A percentile compares a stretch with the other conserved stretches of the same genome.
Conservation (phyloP, 495 filamentous ascomycete species). For the Filosporella fistucella region DNA sequence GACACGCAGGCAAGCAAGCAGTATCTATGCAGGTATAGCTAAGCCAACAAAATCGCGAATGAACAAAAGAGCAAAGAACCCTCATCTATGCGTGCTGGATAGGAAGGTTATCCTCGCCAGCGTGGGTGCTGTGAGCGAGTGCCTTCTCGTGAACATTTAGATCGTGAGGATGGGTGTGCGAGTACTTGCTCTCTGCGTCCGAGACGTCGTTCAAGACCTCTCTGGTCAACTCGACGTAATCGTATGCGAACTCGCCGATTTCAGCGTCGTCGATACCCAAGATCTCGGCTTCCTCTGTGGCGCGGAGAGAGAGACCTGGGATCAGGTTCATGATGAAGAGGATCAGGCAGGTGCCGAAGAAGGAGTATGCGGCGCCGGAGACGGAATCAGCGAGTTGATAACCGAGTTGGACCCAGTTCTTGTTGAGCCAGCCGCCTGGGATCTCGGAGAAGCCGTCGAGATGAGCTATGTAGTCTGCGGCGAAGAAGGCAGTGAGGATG, state of each 20-base stretch:
- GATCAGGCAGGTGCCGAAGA: conserved; percentile 79
- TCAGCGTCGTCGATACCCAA: conserved; percentile 91
- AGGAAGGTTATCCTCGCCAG: too few species aligned
- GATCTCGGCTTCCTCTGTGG: conserved; percentile 78
- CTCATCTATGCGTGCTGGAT: too few species aligned
- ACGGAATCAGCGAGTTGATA: conserved; percentile 88
- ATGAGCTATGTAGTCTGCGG: conserved; percentile 52
- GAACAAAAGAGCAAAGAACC: too few species aligned
- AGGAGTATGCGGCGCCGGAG: conserved; percentile 79
- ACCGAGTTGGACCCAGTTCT: conserved; percentile 80
- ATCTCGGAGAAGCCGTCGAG: conserved; percentile 74
- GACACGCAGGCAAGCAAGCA: too few species aligned
- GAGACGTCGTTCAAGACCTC: conserved; percentile 36
- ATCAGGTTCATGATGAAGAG: conserved; percentile 84
- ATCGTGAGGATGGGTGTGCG: neutral
- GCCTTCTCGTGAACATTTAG: neutral
- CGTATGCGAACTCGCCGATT: conserved; percentile 97
- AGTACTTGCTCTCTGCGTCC: conserved; percentile 3
- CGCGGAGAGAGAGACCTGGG: conserved; percentile 78
- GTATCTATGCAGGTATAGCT: too few species aligned
- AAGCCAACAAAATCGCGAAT: too few species aligned
- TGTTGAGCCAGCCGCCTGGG: conserved; percentile 82
- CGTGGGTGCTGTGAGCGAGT: neutral
- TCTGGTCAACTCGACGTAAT: conserved; percentile 89
- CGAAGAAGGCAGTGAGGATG: conserved; percentile 85